These are phyloP conservation scores for Xylariomycetidae sp. DNA, from an alignment of 2,329 filamentous ascomycete species.

Conservation along the genomic window DNA sequence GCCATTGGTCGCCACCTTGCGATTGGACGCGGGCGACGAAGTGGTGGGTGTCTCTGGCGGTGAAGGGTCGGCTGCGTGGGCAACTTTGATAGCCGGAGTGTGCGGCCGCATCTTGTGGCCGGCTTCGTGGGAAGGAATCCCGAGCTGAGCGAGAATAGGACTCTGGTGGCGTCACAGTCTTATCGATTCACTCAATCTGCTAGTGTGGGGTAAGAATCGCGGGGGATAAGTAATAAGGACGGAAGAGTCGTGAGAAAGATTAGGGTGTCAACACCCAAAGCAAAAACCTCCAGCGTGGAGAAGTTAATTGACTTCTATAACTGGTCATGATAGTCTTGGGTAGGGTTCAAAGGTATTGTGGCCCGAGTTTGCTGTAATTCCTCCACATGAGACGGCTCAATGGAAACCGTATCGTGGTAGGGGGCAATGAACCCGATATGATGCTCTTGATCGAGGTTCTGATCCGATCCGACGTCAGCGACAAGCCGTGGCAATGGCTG, in stretches of 20 bases:
- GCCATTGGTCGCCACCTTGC: constrained; percentile 17
- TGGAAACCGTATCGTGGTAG: too few relatives aligned
- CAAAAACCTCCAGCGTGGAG: constrained; percentile 42
- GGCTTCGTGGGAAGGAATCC: constrained; percentile 19
- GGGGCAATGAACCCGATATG: too few relatives aligned
- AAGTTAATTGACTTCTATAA: constrained; percentile 35
- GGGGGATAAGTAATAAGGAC: constrained; percentile 14
- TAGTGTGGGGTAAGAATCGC: constrained; percentile 28
- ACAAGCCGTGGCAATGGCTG: too few relatives aligned
- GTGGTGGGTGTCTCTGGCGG: constrained; percentile 36
- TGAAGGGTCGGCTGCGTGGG: constrained; percentile 31
- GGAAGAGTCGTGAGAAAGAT: constrained; percentile 20
- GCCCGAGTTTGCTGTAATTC: constrained; percentile 24
- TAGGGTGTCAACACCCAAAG: constrained; percentile 39
- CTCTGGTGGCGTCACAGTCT: constrained; percentile 19
- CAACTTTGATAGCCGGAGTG: constrained; percentile 24
- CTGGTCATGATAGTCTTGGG: constrained; percentile 42
- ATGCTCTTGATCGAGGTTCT: too few relatives aligned
- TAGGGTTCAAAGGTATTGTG: constrained; percentile 16
- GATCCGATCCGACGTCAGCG: too few relatives aligned
- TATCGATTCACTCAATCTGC: constrained; percentile 23
- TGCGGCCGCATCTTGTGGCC: constrained; percentile 25
- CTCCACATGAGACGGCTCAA: constrained; percentile 19
- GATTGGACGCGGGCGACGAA: constrained; percentile 24
- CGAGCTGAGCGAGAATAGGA: constrained; percentile 19